Conservation (phyloP, 2,329 filamentous ascomycete species). For the Cercospora beticola region DNA sequence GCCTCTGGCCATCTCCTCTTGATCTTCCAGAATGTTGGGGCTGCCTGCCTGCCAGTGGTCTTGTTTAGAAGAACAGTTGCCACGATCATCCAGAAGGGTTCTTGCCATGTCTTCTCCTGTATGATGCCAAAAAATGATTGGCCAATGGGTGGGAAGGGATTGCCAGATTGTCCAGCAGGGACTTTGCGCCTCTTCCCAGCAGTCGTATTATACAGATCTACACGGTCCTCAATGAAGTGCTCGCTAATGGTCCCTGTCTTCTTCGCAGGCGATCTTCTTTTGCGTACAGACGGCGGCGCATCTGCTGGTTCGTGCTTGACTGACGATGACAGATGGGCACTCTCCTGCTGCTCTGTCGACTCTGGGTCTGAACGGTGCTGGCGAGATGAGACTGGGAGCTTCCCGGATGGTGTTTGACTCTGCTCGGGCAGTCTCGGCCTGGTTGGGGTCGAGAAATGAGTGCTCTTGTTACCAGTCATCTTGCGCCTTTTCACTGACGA, state of each 20-base stretch:
- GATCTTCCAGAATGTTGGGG: conserved; percentile 71
- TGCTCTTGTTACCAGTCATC: conserved; percentile 37
- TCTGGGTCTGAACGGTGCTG: background rate
- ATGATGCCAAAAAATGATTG: conserved; percentile 71
- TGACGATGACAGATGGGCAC: background rate
- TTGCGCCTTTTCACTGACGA: conserved; percentile 29
- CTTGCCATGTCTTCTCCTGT: conserved; percentile 72
- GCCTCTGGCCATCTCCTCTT: conserved; percentile 69
- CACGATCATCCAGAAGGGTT: conserved; percentile 78
- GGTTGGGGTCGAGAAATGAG: conserved; percentile 32
- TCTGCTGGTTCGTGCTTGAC: background rate
- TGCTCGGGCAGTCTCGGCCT: background rate
- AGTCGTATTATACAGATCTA: conserved; percentile 33
- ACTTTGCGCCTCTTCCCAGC: conserved; percentile 28
- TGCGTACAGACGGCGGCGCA: background rate
- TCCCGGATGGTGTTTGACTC: background rate
- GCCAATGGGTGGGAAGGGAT: conserved; percentile 66
- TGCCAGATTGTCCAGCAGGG: conserved; percentile 44
- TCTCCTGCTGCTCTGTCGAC: background rate
- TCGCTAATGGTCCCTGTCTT: conserved; percentile 31
- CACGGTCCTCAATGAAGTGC: conserved; percentile 33
- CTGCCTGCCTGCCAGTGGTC: conserved; percentile 70
- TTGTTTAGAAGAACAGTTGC: conserved; percentile 83
- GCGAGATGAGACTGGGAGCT: background rate
- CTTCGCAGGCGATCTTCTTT: conserved; percentile 1